These are phyloP conservation scores for Themeda triandra DNA, from an alignment of 176 grass and related monocot genomes.

Conservation along the genomic window DNA sequence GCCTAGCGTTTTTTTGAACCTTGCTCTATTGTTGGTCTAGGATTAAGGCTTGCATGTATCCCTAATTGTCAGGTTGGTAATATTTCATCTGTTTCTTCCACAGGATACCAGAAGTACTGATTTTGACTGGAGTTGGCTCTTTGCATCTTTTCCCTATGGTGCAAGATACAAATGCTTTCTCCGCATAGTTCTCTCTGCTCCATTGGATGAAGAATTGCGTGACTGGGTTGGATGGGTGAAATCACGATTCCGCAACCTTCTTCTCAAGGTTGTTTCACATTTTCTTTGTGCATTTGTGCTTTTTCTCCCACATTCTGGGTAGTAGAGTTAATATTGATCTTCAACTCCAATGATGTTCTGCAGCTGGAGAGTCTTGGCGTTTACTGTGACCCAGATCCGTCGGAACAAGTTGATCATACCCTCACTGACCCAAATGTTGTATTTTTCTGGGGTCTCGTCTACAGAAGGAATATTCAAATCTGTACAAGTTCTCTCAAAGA, in stretches of 20 bases:
- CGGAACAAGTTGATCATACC: slow-evolving; percentile 49
- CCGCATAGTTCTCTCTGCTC: slow-evolving; percentile 59
- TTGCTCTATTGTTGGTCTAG: neutral
- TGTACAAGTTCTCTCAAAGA: slow-evolving; percentile 41
- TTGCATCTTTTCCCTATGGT: slow-evolving; percentile 60
- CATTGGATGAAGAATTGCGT: slow-evolving; percentile 44
- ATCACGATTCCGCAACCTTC: slow-evolving; percentile 57
- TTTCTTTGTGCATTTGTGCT: neutral
- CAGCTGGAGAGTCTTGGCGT: slow-evolving; percentile 55
- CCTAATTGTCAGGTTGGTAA: slow-evolving; percentile 25
- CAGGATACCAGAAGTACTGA: slow-evolving; percentile 50
- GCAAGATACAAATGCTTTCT: slow-evolving; percentile 46
- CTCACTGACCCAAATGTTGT: slow-evolving; percentile 41
- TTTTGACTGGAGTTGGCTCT: slow-evolving; percentile 49
- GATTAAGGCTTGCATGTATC: neutral
- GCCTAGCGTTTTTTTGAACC: too few relatives aligned
- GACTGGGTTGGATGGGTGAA: slow-evolving; percentile 85
- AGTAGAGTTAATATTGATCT: slow-evolving; percentile 19
- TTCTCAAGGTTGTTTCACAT: slow-evolving; percentile 56
- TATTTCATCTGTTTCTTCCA: slow-evolving; percentile 28
- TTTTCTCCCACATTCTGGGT: slow-evolving; percentile 8
- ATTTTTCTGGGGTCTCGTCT: slow-evolving; percentile 65
- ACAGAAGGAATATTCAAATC: slow-evolving; percentile 25
- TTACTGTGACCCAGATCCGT: slow-evolving; percentile 58
- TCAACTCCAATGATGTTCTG: slow-evolving; percentile 32